phyloP scores from a whole-genome alignment of 768 basidiomycete genomes.

The Wakefieldia striispora region DNA sequence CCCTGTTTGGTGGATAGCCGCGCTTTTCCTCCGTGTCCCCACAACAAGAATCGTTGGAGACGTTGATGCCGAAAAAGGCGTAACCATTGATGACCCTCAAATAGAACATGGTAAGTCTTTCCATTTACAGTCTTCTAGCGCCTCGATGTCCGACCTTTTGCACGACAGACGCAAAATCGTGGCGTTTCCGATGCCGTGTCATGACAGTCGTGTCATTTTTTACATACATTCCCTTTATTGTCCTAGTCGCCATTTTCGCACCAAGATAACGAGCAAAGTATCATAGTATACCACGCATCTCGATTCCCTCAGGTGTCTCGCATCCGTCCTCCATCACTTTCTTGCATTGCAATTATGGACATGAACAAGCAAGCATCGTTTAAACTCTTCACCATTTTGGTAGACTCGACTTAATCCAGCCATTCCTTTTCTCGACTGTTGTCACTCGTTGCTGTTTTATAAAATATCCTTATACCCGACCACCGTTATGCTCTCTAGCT shows the following conservation, averaged over 20 bases:
- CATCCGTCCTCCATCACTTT: conserved; percentile 13
- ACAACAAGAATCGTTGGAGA: conserved; percentile 61
- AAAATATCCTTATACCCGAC: conserved; percentile 27
- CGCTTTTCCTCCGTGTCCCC: conserved; percentile 52
- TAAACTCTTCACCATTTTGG: conserved; percentile 17
- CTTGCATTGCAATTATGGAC: conserved; percentile 26
- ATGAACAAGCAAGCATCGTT: conserved; percentile 9
- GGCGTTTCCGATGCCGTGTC: conserved; percentile 74
- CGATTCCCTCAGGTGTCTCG: conserved; percentile 1
- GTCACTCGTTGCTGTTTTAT: conserved; percentile 28
- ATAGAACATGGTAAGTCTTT: conserved; percentile 64
- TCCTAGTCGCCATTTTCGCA: conserved; percentile 66
- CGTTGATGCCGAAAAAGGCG: conserved; percentile 59
- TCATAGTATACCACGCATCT: conserved; percentile 10
- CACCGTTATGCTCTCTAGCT: conserved; percentile 7
- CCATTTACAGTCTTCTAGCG: not conserved
- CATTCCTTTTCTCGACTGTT: conserved; percentile 21
- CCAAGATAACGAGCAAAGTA: conserved; percentile 28
- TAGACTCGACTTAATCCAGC: conserved; percentile 9
- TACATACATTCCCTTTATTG: conserved; percentile 78
- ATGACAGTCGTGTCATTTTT: conserved; percentile 66
- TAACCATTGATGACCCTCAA: conserved; percentile 76
- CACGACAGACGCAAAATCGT: conserved; percentile 61
- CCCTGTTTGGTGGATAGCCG: conserved; percentile 67
- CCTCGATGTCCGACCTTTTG: conserved; percentile 4